A percentile compares a stretch with the other conserved stretches of the same genome.
phyloP scores from a whole-genome alignment of 169 alveolate species.

The Cryptosporidium viatorum region DNA sequence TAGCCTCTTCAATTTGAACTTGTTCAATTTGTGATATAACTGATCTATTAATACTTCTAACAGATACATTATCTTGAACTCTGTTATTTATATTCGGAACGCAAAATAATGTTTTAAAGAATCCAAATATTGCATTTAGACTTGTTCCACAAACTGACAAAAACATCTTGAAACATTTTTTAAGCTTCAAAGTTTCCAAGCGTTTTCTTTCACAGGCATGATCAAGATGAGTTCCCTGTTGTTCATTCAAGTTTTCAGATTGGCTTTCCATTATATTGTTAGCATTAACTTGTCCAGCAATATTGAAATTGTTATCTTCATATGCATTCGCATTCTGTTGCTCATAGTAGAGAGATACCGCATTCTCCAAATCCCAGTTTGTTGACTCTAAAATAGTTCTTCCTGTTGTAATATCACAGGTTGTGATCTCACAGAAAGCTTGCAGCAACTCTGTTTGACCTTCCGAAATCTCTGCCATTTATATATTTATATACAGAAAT shows the following conservation, averaged over 20 bases:
- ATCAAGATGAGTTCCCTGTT: neutral
- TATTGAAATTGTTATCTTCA: neutral
- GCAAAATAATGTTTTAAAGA: conserved; percentile 38
- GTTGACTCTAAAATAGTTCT: conserved; percentile 57
- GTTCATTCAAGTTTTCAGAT: neutral
- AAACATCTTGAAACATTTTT: conserved; percentile 1
- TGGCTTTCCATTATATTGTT: neutral
- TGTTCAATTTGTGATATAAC: neutral
- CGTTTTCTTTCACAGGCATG: neutral
- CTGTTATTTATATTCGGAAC: conserved; percentile 1
- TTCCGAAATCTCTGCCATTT: conserved; percentile 11
- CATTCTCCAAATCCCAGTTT: conserved; percentile 62
- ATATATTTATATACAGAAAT: neutral
- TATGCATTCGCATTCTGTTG: conserved; percentile 10
- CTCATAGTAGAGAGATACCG: conserved; percentile 45
- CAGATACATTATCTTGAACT: neutral
- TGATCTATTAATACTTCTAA: neutral
- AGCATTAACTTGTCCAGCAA: neutral
- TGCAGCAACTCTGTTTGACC: neutral
- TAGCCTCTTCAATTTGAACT: conserved; percentile 43
- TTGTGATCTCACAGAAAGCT: conserved; percentile 50
- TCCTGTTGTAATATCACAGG: conserved; percentile 17
- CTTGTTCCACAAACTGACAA: conserved; percentile 38
- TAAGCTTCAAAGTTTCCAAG: neutral
- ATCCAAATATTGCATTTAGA: conserved; percentile 9